Evolutionary conservation across 495 filamentous ascomycete genomes (phyloP).

Genomic region (Penicillium paxilli): DNA sequence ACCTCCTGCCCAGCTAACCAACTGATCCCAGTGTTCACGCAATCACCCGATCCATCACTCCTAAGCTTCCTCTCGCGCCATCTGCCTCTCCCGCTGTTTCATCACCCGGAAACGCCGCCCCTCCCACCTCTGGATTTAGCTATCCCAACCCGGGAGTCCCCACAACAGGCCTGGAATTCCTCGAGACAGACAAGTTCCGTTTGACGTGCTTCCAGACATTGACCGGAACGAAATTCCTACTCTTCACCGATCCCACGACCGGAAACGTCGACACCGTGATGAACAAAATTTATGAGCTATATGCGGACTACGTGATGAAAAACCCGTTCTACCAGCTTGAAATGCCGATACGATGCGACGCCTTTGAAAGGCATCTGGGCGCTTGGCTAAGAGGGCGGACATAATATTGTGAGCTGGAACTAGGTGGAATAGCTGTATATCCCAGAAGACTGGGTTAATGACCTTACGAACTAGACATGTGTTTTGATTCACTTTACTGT

Average conservation of each 20-base stretch:
- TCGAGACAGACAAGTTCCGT: slow-evolving; percentile 89
- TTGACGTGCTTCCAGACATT: slow-evolving; percentile 93
- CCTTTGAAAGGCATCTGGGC: slow-evolving; percentile 82
- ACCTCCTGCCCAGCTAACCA: not conserved
- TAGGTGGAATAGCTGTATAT: not conserved
- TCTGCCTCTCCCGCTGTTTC: slow-evolving; percentile 32
- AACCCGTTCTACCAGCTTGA: slow-evolving; percentile 98
- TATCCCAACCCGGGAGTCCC: slow-evolving; percentile 51
- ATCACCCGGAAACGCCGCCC: slow-evolving; percentile 23
- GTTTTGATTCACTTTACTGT: slow-evolving; percentile 3
- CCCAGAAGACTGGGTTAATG: slow-evolving; percentile 19
- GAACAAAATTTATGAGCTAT: slow-evolving; percentile 86
- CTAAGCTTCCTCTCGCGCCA: slow-evolving; percentile 41
- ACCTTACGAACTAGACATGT: slow-evolving; percentile 31
- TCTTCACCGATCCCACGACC: slow-evolving; percentile 92
- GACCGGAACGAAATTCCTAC: slow-evolving; percentile 91
- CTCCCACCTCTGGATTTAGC: slow-evolving; percentile 27
- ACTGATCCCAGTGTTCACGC: slow-evolving; percentile 66
- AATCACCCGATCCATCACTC: slow-evolving; percentile 79
- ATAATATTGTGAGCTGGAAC: slow-evolving; percentile 10
- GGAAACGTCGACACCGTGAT: slow-evolving; percentile 81
- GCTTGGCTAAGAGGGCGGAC: slow-evolving; percentile 43
- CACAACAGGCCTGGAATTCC: slow-evolving; percentile 75
- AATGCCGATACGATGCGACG: slow-evolving; percentile 95
- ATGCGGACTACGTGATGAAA: slow-evolving; percentile 98